Conservation (phyloP, 225 moss, liverwort and hornwort genomes). For the Rhytidiadelphus loreus region DNA sequence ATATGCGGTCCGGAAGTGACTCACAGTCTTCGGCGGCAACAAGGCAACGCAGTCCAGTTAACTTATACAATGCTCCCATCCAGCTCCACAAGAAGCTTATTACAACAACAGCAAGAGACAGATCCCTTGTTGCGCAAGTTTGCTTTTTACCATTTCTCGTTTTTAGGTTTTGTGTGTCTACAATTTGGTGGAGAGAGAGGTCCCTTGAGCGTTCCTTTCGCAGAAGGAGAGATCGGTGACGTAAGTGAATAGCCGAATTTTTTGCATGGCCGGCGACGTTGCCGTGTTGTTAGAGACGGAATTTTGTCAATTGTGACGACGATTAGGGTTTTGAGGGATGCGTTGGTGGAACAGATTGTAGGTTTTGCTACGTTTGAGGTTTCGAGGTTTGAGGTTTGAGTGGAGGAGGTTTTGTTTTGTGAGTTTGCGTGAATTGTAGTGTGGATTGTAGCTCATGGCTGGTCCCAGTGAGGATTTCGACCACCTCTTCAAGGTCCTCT, state of each 20-base stretch:
- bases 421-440: background rate
- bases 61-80: background rate
- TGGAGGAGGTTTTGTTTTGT: background rate
- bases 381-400: background rate
- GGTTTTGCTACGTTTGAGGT: background rate
- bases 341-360: background rate
- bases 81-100: background rate
- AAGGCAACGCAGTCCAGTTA: background rate
- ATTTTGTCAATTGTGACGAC: background rate
- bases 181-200: background rate
- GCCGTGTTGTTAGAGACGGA: background rate
- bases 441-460: constrained; percentile 13
- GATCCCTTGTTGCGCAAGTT: background rate
- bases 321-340: background rate
- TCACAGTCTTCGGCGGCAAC: constrained; percentile 1
- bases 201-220: background rate
- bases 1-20: background rate
- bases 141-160: background rate
- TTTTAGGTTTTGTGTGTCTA: background rate
- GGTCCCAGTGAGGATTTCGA: constrained; percentile 49
- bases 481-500: constrained; percentile 79
- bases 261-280: constrained; percentile 13
- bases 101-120: too few species aligned
- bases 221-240: background rate
- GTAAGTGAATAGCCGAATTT: background rate